Base-by-base conservation (phyloP, 2,329 filamentous ascomycete genomes). In the Macrophomina pseudophaseolina region DNA sequence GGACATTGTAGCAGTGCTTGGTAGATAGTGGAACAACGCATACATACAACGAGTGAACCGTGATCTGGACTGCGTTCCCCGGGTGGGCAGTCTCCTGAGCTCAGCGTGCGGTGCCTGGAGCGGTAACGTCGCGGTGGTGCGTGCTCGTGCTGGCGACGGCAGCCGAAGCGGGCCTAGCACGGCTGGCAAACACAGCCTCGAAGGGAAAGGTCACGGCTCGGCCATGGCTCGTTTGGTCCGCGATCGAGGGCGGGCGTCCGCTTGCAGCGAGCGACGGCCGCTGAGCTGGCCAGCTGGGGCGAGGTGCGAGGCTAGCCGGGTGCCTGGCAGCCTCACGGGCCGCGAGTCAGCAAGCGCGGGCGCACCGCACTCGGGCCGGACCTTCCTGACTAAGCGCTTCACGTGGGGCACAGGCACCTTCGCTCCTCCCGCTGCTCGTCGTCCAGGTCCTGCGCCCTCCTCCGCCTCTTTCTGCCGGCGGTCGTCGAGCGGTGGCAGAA, bases 1-100 rank as follows among this genome's bases (percentile, higher is more conserved):
- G 48, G 38, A 32, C 28, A 53, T 12, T 49, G 44, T 42, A 53
- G 60, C 32, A 38, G 32, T 52, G 48, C 48, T 32, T 40, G 53
- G 60, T 60, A 60, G 56, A 48, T 60, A 44, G 56, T 40, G 11
- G 56, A 60, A 60, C 56, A 60, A 60, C 56, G 56, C 56, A 60
- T 60, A 32, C 56, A 60, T 23, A 23, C 23, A 23, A 23, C 23
- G 23, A 60, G 11, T n/a, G 35, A 33, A 40, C 54, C 9, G n/a
- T 23, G 54, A 58, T 58, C 54, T 58, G 54, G 54, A 58, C 54
- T 58, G 54, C 38, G 23, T 42, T 30, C 23, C 30, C 14, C n/a
- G 28, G 28, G 14, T 3, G 11, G 49, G 28, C 12, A 7, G 49
- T 28, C 42, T 62, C 58, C 44, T 48, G 58, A 48, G 44, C 7